Conservation (phyloP, 331 rosid species). For the Acacia pycnantha region DNA sequence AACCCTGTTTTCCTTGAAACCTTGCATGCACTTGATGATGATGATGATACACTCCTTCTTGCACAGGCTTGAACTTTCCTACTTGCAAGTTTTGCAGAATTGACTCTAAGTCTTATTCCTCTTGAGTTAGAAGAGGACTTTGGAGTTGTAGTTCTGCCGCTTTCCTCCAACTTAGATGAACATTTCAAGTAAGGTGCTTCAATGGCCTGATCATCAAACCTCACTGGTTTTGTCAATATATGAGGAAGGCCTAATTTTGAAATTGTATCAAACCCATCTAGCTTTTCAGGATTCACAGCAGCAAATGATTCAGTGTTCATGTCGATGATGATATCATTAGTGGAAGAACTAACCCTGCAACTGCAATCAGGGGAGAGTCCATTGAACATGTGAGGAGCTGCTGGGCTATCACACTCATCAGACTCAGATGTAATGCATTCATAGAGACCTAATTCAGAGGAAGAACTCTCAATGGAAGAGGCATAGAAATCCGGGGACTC, state of each 20-base stretch:
- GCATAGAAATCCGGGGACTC: constrained; percentile 40
- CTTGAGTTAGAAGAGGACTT: constrained; percentile 44
- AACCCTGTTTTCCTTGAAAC: constrained; percentile 33
- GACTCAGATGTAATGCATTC: constrained; percentile 50
- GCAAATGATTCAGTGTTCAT: constrained; percentile 45
- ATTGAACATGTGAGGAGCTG: constrained; percentile 36
- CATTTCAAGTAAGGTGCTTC: constrained; percentile 33
- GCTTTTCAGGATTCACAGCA: constrained; percentile 33
- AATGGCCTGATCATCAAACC: constrained; percentile 36
- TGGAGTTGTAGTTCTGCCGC: constrained; percentile 25
- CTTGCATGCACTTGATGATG: constrained; percentile 32
- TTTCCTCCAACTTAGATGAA: constrained; percentile 42
- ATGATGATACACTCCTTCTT: constrained; percentile 52
- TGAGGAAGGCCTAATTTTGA: constrained; percentile 58
- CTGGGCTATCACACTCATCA: constrained; percentile 41
- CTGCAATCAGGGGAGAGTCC: constrained; percentile 41
- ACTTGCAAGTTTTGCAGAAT: constrained; percentile 60
- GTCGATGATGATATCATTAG: constrained; percentile 67
- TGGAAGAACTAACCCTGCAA: constrained; percentile 60
- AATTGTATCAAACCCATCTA: constrained; percentile 41
- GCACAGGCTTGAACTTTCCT: constrained; percentile 55
- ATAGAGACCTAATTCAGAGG: constrained; percentile 36
- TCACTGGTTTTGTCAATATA: constrained; percentile 54
- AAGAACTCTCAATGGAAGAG: constrained; percentile 46
- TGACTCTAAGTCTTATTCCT: constrained; percentile 61